Conservation (phyloP, 2,329 filamentous ascomycete genomes). For the Emergomyces africanus region DNA sequence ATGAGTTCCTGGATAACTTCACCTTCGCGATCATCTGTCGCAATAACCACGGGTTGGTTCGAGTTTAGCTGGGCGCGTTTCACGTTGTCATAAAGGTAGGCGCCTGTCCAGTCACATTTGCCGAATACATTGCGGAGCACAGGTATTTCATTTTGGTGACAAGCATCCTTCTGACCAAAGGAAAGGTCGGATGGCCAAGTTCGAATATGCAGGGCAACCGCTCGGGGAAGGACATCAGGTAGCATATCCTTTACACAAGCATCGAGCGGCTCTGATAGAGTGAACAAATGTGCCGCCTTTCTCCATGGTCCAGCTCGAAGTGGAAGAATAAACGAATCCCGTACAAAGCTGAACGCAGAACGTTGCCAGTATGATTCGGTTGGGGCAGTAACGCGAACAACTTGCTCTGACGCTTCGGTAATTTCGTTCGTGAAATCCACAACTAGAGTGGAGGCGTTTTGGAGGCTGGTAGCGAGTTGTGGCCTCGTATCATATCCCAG, state of each 20-base stretch:
- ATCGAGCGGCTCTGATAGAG: not conserved
- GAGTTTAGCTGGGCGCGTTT: not conserved
- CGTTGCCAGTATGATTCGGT: slow-evolving; percentile 3
- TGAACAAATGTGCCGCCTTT: not conserved
- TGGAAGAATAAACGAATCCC: slow-evolving; percentile 3
- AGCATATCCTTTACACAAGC: slow-evolving; percentile 1
- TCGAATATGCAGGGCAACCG: slow-evolving; percentile 1
- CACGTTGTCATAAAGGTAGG: slow-evolving; percentile 2
- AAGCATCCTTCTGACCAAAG: slow-evolving; percentile 3
- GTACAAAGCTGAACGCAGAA: slow-evolving; percentile 2
- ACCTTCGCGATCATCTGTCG: slow-evolving; percentile 1
- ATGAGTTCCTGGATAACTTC: not conserved
- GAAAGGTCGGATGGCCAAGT: slow-evolving; percentile 4
- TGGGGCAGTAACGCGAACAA: slow-evolving; percentile 2
- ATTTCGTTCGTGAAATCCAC: slow-evolving; percentile 1
- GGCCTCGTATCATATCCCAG: slow-evolving; percentile 1
- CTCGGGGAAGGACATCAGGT: not conserved
- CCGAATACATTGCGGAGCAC: not conserved
- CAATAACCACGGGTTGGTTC: slow-evolving; percentile 3
- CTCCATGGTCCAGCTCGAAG: slow-evolving; percentile 1
- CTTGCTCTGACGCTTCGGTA: not conserved
- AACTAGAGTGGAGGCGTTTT: not conserved
- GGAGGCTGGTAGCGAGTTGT: not conserved
- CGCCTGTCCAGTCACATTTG: slow-evolving; percentile 3
- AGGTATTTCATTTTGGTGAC: slow-evolving; percentile 1